These are phyloP conservation scores for Geranium incanum DNA, from an alignment of 441 rosid species.

Conservation along the genomic window DNA sequence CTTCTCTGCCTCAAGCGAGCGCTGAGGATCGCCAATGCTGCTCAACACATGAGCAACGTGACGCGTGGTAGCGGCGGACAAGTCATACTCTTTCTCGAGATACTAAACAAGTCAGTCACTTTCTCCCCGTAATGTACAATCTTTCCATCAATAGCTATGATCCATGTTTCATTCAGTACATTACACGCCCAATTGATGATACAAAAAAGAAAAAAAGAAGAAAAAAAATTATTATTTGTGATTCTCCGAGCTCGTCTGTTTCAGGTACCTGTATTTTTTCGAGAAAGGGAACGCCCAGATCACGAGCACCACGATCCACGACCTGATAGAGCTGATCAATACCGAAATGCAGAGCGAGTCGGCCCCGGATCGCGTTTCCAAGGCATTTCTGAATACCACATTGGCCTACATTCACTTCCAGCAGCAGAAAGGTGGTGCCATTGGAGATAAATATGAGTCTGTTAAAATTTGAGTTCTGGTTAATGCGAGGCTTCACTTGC, in stretches of 20 bases:
- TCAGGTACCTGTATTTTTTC: constrained; percentile 78
- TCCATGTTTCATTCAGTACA: no score
- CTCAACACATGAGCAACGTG: constrained; percentile 75
- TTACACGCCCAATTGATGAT: not conserved
- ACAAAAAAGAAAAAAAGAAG: no score
- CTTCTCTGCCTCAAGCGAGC: constrained; percentile 89
- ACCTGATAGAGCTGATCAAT: constrained; percentile 61
- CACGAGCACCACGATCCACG: constrained; percentile 60
- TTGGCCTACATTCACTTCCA: constrained; percentile 75
- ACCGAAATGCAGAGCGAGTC: constrained; percentile 69
- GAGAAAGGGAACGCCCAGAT: constrained; percentile 86
- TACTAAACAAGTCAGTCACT: constrained; percentile 68
- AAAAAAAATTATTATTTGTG: no score
- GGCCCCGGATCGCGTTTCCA: constrained; percentile 52
- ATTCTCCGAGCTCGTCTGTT: not conserved
- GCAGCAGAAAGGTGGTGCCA: constrained; percentile 86
- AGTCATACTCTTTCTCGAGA: constrained; percentile 73
- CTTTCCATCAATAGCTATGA: no score
- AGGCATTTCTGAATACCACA: constrained; percentile 75
- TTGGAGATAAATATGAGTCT: constrained; percentile 67
- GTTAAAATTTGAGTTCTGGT: constrained; percentile 45
- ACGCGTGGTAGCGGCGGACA: constrained; percentile 73
- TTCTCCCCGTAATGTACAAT: no score
- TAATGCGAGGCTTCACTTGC: no score
- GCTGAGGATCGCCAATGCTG: constrained; percentile 84